A percentile compares a stretch with the other conserved stretches of the same genome.
Conservation (phyloP, 129 eudicot species). For the carrot (Daucus carota) region DH1_v3.0 NC_030382.2:57980001-57980500, state of each 20-base stretch:
- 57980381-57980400: background rate
- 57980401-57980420: background rate
- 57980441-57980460: constrained; percentile 28
- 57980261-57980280: background rate
- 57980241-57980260: background rate
- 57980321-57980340: background rate
- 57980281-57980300: background rate
- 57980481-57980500: constrained; percentile 12
- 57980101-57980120: background rate
- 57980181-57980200: constrained; percentile 12
- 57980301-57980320: constrained; percentile 8
- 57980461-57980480: constrained; percentile 21
- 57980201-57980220: constrained; percentile 11
- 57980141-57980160: constrained; percentile 8
- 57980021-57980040: background rate
- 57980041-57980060: background rate
- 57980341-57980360: background rate
- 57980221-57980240: constrained; percentile 4
- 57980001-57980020: background rate
- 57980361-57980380: background rate
- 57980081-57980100: background rate
- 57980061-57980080: background rate
- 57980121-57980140: background rate
- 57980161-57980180: constrained; percentile 1
- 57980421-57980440: constrained; percentile 19